Conservation (phyloP, 768 basidiomycete genomes). For the Boletus rex-veris region DNA sequence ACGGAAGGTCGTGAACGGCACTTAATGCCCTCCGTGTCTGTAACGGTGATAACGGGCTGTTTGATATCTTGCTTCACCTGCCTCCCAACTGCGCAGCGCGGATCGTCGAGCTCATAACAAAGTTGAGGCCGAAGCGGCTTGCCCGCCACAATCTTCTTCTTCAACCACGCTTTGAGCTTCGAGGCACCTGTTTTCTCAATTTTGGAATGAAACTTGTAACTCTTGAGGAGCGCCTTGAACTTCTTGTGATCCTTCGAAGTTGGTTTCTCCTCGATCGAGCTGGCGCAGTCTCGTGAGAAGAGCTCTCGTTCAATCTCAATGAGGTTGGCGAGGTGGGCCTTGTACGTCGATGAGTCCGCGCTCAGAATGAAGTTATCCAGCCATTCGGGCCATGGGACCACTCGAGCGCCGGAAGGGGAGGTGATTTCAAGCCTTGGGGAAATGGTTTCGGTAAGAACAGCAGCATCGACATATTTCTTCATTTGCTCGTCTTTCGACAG, state of each 20-base stretch:
- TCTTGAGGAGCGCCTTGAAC: constrained; percentile 42
- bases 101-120: constrained; percentile 40
- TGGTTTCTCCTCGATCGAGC: constrained; percentile 23
- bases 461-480: constrained; percentile 17
- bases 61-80: constrained; percentile 29
- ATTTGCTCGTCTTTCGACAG: constrained; percentile 14
- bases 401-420: constrained; percentile 23
- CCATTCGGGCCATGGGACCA: constrained; percentile 40
- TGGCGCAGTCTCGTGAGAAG: constrained; percentile 22
- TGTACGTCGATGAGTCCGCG: constrained; percentile 36
- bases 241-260: constrained; percentile 35
- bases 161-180: constrained; percentile 61
- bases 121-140: constrained; percentile 38
- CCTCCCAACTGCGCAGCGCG: constrained; percentile 38
- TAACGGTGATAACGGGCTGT: constrained; percentile 19
- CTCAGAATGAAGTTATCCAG: constrained; percentile 36
- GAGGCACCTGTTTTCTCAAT: constrained; percentile 38
- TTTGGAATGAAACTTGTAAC: constrained; percentile 37
- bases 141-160: constrained; percentile 49
- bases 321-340: constrained; percentile 32
- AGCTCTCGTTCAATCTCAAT: constrained; percentile 36
- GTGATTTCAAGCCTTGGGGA: constrained; percentile 17
- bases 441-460: constrained; percentile 19
- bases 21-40: constrained; percentile 22
- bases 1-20: constrained; percentile 12